These are phyloP conservation scores for Sugiyamaella sp. DNA, from an alignment of 1,139 yeast species.

Conservation along the genomic window DNA sequence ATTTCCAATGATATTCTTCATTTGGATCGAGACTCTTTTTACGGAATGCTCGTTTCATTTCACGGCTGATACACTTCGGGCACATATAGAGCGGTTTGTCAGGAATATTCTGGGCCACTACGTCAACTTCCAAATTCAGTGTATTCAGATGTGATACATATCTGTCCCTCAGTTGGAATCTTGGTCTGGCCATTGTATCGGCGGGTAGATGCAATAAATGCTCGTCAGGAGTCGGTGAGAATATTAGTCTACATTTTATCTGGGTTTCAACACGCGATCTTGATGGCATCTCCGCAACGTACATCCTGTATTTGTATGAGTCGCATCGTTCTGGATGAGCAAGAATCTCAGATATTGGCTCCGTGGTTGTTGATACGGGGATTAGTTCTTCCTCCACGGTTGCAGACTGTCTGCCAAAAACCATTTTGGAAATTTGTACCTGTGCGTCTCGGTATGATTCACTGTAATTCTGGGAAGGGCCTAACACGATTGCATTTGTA, in stretches of 20 bases:
- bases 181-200: slow-evolving; percentile 84
- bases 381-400: neutral
- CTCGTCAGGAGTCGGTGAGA: slow-evolving; percentile 76
- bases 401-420: slow-evolving; percentile 29
- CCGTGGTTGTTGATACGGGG: slow-evolving; percentile 6
- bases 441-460: slow-evolving; percentile 28
- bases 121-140: slow-evolving; percentile 43
- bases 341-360: slow-evolving; percentile 12
- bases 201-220: slow-evolving; percentile 76
- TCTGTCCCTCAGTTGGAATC: slow-evolving; percentile 59
- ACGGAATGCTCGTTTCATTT: slow-evolving; percentile 83
- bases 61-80: slow-evolving; percentile 84
- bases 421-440: slow-evolving; percentile 26
- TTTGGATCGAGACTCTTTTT: slow-evolving; percentile 68
- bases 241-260: slow-evolving; percentile 68
- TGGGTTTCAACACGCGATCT: slow-evolving; percentile 95
- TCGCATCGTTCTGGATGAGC: slow-evolving; percentile 14
- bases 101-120: slow-evolving; percentile 45
- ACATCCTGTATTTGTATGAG: slow-evolving; percentile 55
- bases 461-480: slow-evolving; percentile 2
- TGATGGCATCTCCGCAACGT: slow-evolving; percentile 65
- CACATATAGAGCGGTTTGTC: slow-evolving; percentile 73
- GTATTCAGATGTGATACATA: slow-evolving; percentile 38
- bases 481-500: neutral
- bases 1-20: slow-evolving; percentile 76